Conservation (phyloP, 441 rosid species). For the Daphne laureola region DNA sequence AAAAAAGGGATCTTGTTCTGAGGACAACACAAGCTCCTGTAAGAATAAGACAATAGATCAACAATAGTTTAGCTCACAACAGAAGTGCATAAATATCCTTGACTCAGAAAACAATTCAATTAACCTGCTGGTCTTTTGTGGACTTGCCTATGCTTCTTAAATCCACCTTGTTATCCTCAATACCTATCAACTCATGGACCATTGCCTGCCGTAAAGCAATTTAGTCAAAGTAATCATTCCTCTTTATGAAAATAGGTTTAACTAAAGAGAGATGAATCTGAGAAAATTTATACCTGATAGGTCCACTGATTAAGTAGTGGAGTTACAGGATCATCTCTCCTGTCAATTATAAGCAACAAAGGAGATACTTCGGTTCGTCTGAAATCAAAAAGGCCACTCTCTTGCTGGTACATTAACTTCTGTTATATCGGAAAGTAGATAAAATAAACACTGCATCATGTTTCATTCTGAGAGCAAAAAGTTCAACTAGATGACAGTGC, state of each 20-base stretch:
- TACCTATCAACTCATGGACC: constrained; percentile 90
- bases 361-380: constrained; percentile 86
- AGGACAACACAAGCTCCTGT: constrained; percentile 92
- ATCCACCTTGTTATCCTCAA: constrained; percentile 91
- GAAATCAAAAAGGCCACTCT: constrained; percentile 90
- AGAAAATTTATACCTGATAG: constrained; percentile 56
- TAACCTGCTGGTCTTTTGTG: constrained; percentile 80
- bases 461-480: too few relatives aligned
- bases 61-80: constrained; percentile 3
- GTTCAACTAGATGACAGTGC: too few relatives aligned
- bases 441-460: too few relatives aligned
- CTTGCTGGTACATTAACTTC: constrained; percentile 97
- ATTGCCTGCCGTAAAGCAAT: constrained; percentile 52
- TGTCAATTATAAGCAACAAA: constrained; percentile 66
- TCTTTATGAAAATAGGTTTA: constrained; percentile 13
- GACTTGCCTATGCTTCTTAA: constrained; percentile 56
- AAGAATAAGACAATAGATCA: constrained; percentile 14
- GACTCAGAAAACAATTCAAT: constrained; percentile 13
- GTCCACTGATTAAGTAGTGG: constrained; percentile 95
- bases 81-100: constrained; percentile 5
- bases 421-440: constrained; percentile 24
- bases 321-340: constrained; percentile 94
- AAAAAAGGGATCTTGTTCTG: constrained; percentile 89
- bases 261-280: constrained; percentile 9
- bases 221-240: constrained; percentile 14